Base-by-base conservation (phyloP, 2,329 filamentous ascomycete genomes). In the Botrytis cinerea region DNA sequence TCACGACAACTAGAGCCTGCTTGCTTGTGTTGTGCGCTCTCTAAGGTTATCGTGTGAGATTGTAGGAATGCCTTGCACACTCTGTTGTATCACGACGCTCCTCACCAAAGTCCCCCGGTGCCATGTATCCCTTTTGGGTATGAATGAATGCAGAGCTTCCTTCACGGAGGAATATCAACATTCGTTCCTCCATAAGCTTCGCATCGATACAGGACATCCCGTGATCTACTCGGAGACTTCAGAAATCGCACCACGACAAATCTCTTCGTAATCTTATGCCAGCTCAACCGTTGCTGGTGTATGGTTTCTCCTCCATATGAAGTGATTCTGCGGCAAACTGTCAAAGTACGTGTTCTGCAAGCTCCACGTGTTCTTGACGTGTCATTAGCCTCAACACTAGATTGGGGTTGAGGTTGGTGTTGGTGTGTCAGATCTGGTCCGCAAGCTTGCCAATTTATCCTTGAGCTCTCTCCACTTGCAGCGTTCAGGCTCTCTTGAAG, bases 311-410 rank as follows among this genome's bases (percentile, higher is more conserved):
- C 9, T 22, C 18, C 18, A 46, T 46, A 16, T 18, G n/a, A 54
- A 54, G n/a, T 51, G 20, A 22, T 22, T 46, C 20, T 4, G 45
- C 22, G 45, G 20, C 22, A 9, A 46, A 46, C 8, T 46, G 20
- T 54, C 8, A 32, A 57, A 57, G n/a, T 28, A 28, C 25, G 51
- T 54, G n/a, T 18, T 54, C 51, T 54, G 18, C 25, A 18, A 28
- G 51, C n/a, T 54, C 51, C n/a, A 67, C 64, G 46, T 67, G 64
- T 67, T 67, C 64, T 54, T 40, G 64, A 67, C 46, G 46, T 67
- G 64, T 54, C 46, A n/a, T 40, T 51, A 28, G 32, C 32, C n/a
- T 51, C 45, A 48, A 22, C 12, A 38, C 32, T 63, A 63, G 14
- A 43, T 22, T 28, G 18, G 43, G 2, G 18, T 18, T 14, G 38